These are phyloP conservation scores for Candida arabinofermentans DNA, from an alignment of 805 yeast species.

Conservation along the genomic window DNA sequence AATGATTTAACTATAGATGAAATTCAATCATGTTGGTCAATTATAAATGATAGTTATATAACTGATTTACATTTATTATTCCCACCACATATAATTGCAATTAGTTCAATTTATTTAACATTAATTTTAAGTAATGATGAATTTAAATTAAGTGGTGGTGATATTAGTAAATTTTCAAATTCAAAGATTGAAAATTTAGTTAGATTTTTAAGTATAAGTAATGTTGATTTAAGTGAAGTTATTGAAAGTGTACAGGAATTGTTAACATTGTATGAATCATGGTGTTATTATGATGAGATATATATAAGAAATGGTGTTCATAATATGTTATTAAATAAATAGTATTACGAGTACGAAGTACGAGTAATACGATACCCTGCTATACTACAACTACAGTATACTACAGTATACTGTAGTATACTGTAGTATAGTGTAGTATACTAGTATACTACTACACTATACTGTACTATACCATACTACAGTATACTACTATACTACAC, in stretches of 20 bases:
- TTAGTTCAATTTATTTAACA: constrained; percentile 77
- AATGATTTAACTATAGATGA: constrained; percentile 55
- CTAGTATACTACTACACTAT: too few relatives aligned
- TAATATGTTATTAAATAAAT: constrained; percentile 24
- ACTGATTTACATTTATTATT: constrained; percentile 79
- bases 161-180: constrained; percentile 6
- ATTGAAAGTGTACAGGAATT: constrained; percentile 83
- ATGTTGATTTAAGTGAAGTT: constrained; percentile 71
- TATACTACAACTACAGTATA: too few relatives aligned
- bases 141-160: constrained; percentile 10
- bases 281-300: constrained; percentile 82
- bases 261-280: constrained; percentile 72
- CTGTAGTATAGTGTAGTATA: too few relatives aligned
- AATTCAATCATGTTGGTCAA: constrained; percentile 82
- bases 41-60: constrained; percentile 83
- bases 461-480: too few relatives aligned
- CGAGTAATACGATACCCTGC: too few relatives aligned
- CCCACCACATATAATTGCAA: constrained; percentile 88
- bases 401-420: too few relatives aligned
- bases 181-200: constrained; percentile 52
- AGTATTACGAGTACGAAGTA: too few relatives aligned
- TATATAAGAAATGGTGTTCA: constrained; percentile 47
- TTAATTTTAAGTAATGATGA: constrained; percentile 48
- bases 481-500: too few relatives aligned
- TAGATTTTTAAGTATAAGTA: constrained; percentile 68